phyloP scores from a whole-genome alignment of 768 basidiomycete genomes.

The Cystofilobasidium macerans region DNA sequence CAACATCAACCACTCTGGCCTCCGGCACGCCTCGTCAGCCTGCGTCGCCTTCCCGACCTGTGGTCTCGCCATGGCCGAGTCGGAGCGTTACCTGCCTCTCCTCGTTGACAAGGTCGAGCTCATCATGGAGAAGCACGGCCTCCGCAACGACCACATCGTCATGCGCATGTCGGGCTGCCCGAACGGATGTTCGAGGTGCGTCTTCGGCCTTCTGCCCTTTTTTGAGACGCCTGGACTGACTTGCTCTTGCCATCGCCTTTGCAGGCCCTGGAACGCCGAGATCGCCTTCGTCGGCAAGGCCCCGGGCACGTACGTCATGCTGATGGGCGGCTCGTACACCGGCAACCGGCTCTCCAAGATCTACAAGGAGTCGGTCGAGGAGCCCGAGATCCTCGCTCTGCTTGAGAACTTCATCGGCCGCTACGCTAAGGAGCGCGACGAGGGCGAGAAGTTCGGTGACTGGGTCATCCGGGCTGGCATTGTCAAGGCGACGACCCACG shows the following conservation, averaged over 20 bases:
- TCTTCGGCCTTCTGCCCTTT: background rate
- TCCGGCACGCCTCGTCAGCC: slow-evolving; percentile 81
- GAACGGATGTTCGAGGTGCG: slow-evolving; percentile 32
- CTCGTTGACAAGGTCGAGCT: slow-evolving; percentile 90
- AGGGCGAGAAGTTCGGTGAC: slow-evolving; percentile 90
- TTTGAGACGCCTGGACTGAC: background rate
- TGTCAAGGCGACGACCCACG: slow-evolving; percentile 71
- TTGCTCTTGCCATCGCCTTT: slow-evolving; percentile 32
- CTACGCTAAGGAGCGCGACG: slow-evolving; percentile 73
- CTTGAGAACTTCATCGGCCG: slow-evolving; percentile 86
- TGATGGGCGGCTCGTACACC: slow-evolving; percentile 88
- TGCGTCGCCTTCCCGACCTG: slow-evolving; percentile 98
- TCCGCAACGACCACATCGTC: slow-evolving; percentile 86
- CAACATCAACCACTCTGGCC: slow-evolving; percentile 62
- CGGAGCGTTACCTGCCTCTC: slow-evolving; percentile 74
- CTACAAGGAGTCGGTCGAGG: slow-evolving; percentile 70
- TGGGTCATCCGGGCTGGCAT: slow-evolving; percentile 75
- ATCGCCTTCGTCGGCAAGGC: slow-evolving; percentile 95
- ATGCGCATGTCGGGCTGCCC: slow-evolving; percentile 97
- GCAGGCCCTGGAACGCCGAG: slow-evolving; percentile 88
- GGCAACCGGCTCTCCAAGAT: slow-evolving; percentile 95
- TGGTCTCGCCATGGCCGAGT: slow-evolving; percentile 70
- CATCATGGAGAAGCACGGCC: slow-evolving; percentile 83
- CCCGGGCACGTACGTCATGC: slow-evolving; percentile 80
- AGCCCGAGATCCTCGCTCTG: slow-evolving; percentile 82